Percentiles rank a stretch among this genome's conserved stretches.
Evolutionary conservation across 129 eudicot genomes (phyloP).

Genomic region (Lonicera japonica): DNA sequence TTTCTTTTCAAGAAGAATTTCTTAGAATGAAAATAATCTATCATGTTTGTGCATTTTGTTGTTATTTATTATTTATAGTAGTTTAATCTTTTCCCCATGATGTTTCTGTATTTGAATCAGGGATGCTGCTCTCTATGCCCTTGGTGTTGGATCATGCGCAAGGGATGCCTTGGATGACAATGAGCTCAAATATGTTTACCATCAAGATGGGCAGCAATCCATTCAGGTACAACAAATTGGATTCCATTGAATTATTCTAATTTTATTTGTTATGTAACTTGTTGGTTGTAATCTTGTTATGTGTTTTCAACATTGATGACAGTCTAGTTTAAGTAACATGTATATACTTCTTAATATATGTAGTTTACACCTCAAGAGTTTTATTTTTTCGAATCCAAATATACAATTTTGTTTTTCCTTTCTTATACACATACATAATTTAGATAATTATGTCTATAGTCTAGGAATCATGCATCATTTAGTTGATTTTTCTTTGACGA

Average conservation of each 20-base stretch:
- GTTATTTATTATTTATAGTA: background rate
- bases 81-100: background rate
- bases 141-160: constrained; percentile 89
- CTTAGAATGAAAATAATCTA: background rate
- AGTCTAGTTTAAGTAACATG: background rate
- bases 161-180: constrained; percentile 66
- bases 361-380: too few species aligned
- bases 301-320: background rate
- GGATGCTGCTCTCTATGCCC: constrained; percentile 88
- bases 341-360: background rate
- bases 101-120: constrained; percentile 25
- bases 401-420: background rate
- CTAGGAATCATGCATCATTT: background rate
- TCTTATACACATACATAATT: too few species aligned
- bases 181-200: constrained; percentile 86
- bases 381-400: too few species aligned
- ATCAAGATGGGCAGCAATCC: constrained; percentile 77
- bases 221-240: constrained; percentile 49
- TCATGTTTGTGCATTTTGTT: background rate
- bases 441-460: background rate
- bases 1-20: constrained; percentile 3
- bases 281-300: background rate
- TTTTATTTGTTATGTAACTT: background rate
- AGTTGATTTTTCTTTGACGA: background rate
- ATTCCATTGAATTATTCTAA: background rate